Percentiles rank a stretch among this genome's conserved stretches.
Evolutionary conservation across 108 stramenopile species (phyloP).

Genomic region (Pseudonitzschia multistriata): DNA sequence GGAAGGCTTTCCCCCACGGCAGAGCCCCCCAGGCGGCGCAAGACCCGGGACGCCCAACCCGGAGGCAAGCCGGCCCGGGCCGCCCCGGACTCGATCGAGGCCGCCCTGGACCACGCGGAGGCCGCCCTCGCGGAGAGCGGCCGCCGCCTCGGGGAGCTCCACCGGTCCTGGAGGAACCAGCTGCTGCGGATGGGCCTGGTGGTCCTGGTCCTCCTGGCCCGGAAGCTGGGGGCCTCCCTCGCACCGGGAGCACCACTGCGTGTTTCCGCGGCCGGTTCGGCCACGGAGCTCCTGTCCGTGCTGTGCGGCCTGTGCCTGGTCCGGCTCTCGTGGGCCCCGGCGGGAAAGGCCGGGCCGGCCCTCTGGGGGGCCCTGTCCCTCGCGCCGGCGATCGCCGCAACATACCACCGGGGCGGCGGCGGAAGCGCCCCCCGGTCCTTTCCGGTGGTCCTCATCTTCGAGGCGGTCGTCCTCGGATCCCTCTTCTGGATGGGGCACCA

Average conservation of each 20-base stretch:
- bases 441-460: slow-evolving; percentile 65
- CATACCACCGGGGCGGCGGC: too few relatives aligned
- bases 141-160: slow-evolving; percentile 4
- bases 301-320: too few relatives aligned
- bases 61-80: not conserved
- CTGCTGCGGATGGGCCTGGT: slow-evolving; percentile 46
- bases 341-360: too few relatives aligned
- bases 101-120: slow-evolving; percentile 17
- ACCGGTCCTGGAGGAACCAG: slow-evolving; percentile 49
- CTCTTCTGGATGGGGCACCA: slow-evolving; percentile 55
- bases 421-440: slow-evolving; percentile 28
- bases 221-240: not conserved
- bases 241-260: not conserved
- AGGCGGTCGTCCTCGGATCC: slow-evolving; percentile 48
- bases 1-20: too few relatives aligned
- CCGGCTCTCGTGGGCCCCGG: too few relatives aligned
- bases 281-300: not conserved
- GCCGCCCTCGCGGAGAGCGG: slow-evolving; percentile 12
- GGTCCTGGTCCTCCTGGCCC: slow-evolving; percentile 44
- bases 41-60: not conserved
- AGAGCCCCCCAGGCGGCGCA: too few relatives aligned
- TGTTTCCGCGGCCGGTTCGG: not conserved
- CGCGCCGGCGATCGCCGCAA: not conserved
- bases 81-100: too few relatives aligned
- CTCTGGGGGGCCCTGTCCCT: not conserved